These are phyloP conservation scores for Botryosphaeria dothidea DNA, from an alignment of 2,329 filamentous ascomycete genomes.

Conservation along the genomic window DNA sequence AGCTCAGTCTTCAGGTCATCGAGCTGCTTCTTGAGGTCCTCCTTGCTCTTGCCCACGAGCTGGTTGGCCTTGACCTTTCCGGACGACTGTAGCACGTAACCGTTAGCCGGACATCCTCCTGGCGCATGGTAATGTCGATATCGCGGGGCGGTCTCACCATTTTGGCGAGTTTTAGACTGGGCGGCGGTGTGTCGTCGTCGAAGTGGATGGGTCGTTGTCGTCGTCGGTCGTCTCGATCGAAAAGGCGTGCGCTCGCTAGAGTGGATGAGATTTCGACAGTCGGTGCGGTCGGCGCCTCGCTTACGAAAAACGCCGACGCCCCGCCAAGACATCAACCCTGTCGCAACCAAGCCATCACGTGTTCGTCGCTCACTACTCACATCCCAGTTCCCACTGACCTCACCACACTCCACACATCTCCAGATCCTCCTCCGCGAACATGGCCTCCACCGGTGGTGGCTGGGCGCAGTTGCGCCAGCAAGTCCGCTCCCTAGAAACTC, in stretches of 20 bases:
- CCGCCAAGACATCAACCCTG: constrained; percentile 5
- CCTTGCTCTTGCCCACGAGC: constrained; percentile 99
- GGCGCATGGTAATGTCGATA: constrained; percentile 1
- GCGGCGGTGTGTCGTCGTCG: constrained; percentile 23
- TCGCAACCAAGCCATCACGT: constrained; percentile 22
- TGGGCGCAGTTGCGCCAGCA: constrained; percentile 96
- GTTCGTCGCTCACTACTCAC: not conserved
- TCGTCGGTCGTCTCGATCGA: constrained; percentile 20
- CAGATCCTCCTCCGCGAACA: constrained; percentile 23
- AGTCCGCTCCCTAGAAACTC: constrained; percentile 82
- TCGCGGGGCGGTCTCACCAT: constrained; percentile 33
- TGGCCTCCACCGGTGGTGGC: constrained; percentile 50
- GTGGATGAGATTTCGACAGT: constrained; percentile 14
- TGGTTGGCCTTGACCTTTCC: constrained; percentile 88
- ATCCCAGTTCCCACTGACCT: constrained; percentile 12
- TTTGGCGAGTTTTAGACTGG: constrained; percentile 29
- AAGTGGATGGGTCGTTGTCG: constrained; percentile 21
- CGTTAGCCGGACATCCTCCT: constrained; percentile 30
- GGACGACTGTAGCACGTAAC: constrained; percentile 52
- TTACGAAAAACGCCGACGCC: constrained; percentile 12
- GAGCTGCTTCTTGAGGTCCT: constrained; percentile 94
- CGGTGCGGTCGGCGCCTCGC: constrained; percentile 15
- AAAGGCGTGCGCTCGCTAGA: constrained; percentile 10
- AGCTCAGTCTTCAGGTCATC: constrained; percentile 95
- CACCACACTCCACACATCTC: constrained; percentile 12